Conservation (phyloP, 1,139 yeast species). For the Lodderomyces orthopsilosis region DNA sequence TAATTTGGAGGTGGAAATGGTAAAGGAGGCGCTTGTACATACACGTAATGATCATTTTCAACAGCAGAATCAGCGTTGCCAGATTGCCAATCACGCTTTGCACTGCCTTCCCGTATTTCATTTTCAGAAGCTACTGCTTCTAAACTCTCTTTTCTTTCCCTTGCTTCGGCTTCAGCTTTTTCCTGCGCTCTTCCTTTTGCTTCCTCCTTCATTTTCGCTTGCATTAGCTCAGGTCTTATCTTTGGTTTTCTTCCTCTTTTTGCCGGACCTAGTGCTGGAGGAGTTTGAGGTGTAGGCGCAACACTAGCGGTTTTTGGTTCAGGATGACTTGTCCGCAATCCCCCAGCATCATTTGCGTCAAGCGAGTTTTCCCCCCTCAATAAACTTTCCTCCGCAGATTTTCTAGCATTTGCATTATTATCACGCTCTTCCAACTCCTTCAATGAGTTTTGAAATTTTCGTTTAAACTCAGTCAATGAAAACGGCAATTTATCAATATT, state of each 20-base stretch:
- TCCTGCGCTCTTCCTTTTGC: background rate
- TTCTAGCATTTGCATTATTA: background rate
- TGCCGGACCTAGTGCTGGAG: background rate
- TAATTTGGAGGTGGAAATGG: slow-evolving; percentile 50
- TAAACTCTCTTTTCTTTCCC: background rate
- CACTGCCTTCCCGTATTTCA: background rate
- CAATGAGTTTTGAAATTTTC: background rate
- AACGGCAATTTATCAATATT: slow-evolving; percentile 24
- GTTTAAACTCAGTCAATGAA: slow-evolving; percentile 17
- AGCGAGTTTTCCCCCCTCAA: background rate
- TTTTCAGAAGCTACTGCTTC: background rate
- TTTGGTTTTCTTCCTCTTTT: slow-evolving; percentile 1
- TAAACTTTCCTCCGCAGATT: background rate
- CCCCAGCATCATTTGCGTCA: background rate
- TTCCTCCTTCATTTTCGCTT: background rate
- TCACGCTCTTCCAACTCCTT: background rate
- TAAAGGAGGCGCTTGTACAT: slow-evolving; percentile 39
- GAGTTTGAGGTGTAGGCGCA: background rate
- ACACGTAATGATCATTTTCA: slow-evolving; percentile 8
- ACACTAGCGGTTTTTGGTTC: background rate
- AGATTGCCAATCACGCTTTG: background rate
- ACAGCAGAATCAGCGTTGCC: background rate
- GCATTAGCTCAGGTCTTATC: background rate
- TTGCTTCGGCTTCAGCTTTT: background rate
- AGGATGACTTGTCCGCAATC: background rate